Percentiles rank a stretch among this genome's conserved stretches.
Conservation (phyloP, 352 stramenopile genomes). For the Pythium apleroticum region DNA sequence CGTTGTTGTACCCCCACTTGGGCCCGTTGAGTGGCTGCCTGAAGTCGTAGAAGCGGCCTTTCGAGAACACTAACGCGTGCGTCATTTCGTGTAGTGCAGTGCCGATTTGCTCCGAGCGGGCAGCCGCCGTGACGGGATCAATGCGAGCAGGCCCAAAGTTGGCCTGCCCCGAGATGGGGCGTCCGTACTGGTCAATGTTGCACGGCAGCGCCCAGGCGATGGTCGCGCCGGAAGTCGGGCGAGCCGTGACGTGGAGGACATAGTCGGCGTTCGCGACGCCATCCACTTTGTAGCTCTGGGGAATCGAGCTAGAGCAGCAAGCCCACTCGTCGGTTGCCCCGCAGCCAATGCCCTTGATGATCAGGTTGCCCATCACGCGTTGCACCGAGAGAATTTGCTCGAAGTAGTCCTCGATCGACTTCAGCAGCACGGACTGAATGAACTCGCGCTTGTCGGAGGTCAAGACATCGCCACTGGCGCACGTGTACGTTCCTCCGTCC, state of each 20-base stretch:
- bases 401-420: slow-evolving; percentile 66
- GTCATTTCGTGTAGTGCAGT: slow-evolving; percentile 84
- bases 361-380: slow-evolving; percentile 60
- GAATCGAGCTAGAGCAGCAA: slow-evolving; percentile 58
- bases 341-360: slow-evolving; percentile 58
- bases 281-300: slow-evolving; percentile 41
- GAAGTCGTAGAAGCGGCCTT: slow-evolving; percentile 57
- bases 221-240: slow-evolving; percentile 63
- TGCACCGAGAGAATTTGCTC: slow-evolving; percentile 60
- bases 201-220: slow-evolving; percentile 82
- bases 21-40: slow-evolving; percentile 58
- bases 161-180: slow-evolving; percentile 76
- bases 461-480: slow-evolving; percentile 51
- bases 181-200: slow-evolving; percentile 75
- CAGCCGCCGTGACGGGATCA: slow-evolving; percentile 45
- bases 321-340: slow-evolving; percentile 48
- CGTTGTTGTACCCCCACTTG: slow-evolving; percentile 64
- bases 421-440: slow-evolving; percentile 63
- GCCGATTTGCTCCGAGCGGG: slow-evolving; percentile 59
- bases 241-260: slow-evolving; percentile 72
- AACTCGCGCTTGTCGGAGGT: slow-evolving; percentile 71
- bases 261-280: slow-evolving; percentile 73
- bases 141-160: slow-evolving; percentile 73
- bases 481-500: slow-evolving; percentile 53
- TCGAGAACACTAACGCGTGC: slow-evolving; percentile 78